These are phyloP conservation scores for Rhynchosporium graminicola DNA, from an alignment of 2,329 filamentous ascomycete genomes.

Conservation along the genomic window DNA sequence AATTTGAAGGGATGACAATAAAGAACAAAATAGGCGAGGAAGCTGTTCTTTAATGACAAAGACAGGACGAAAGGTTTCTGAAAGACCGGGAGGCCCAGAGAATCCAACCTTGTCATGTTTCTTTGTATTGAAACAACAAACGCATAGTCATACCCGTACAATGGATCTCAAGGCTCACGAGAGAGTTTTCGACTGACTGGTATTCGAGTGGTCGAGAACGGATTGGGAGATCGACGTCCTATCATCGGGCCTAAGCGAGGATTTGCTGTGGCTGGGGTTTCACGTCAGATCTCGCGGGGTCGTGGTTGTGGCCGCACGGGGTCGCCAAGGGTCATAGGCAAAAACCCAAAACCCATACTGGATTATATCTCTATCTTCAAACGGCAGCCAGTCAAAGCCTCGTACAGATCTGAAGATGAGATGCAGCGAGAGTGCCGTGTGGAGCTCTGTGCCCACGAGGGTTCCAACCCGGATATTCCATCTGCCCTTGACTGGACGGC, in stretches of 20 bases:
- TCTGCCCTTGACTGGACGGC: slow-evolving; percentile 14
- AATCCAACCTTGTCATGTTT: slow-evolving; percentile 18
- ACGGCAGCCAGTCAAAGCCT: slow-evolving; percentile 32
- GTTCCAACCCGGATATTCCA: slow-evolving; percentile 17
- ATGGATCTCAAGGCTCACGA: slow-evolving; percentile 18
- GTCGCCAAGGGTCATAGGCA: slow-evolving; percentile 2
- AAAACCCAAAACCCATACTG: slow-evolving; percentile 11
- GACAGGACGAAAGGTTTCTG: slow-evolving; percentile 14
- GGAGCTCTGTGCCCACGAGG: background rate
- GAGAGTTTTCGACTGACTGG: slow-evolving; percentile 18
- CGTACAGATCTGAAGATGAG: slow-evolving; percentile 29
- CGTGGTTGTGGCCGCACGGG: slow-evolving; percentile 12
- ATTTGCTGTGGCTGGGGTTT: slow-evolving; percentile 23
- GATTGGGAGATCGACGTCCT: slow-evolving; percentile 31
- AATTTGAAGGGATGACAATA: slow-evolving; percentile 25
- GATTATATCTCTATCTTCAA: slow-evolving; percentile 13
- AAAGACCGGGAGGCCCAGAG: slow-evolving; percentile 16
- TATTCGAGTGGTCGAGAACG: slow-evolving; percentile 10
- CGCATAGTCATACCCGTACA: slow-evolving; percentile 20
- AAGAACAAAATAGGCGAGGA: slow-evolving; percentile 29
- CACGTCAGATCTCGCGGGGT: slow-evolving; percentile 24
- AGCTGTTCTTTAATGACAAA: slow-evolving; percentile 19
- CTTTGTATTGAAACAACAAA: slow-evolving; percentile 31
- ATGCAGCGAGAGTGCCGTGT: slow-evolving; percentile 27
- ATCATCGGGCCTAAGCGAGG: slow-evolving; percentile 30